Percentiles rank a stretch among this genome's conserved stretches.
Evolutionary conservation across 164 flowering plant genomes (phyloP).

Genomic region (Piper betle): DNA sequence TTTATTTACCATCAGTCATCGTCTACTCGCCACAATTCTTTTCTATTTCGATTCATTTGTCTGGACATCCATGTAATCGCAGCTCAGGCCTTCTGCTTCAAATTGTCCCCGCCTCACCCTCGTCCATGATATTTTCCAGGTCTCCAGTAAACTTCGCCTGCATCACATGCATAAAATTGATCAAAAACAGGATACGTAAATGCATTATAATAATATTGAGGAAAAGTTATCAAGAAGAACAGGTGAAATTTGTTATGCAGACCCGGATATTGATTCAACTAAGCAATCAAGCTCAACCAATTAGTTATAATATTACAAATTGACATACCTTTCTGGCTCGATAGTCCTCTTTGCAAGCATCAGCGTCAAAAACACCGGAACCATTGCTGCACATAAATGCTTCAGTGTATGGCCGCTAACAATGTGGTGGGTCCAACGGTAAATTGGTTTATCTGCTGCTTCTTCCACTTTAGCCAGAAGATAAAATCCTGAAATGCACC

Average conservation of each 20-base stretch:
- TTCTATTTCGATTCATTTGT: slow-evolving; percentile 8
- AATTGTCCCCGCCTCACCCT: slow-evolving; percentile 21
- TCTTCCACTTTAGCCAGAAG: slow-evolving; percentile 90
- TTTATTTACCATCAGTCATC: no score
- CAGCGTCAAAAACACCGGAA: slow-evolving; percentile 78
- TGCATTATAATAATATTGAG: no score
- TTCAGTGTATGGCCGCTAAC: slow-evolving; percentile 95
- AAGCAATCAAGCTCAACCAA: not conserved
- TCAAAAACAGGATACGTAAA: not conserved
- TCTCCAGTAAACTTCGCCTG: slow-evolving; percentile 55
- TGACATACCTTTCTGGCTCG: slow-evolving; percentile 46
- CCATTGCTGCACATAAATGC: slow-evolving; percentile 95
- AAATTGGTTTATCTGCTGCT: slow-evolving; percentile 70
- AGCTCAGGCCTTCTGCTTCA: slow-evolving; percentile 23
- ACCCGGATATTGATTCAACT: not conserved
- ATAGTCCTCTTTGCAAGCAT: slow-evolving; percentile 88
- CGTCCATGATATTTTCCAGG: slow-evolving; percentile 61
- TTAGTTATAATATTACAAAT: not conserved
- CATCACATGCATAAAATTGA: slow-evolving; percentile 1
- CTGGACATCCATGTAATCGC: slow-evolving; percentile 11
- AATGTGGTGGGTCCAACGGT: slow-evolving; percentile 62
- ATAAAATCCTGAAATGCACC: slow-evolving; percentile 52
- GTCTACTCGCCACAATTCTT: not conserved
- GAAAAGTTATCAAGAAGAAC: no score
- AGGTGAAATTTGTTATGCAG: not conserved